Evolutionary conservation across 2,329 filamentous ascomycete species (phyloP).

Genomic region (Ustilaginoidea virens): DNA sequence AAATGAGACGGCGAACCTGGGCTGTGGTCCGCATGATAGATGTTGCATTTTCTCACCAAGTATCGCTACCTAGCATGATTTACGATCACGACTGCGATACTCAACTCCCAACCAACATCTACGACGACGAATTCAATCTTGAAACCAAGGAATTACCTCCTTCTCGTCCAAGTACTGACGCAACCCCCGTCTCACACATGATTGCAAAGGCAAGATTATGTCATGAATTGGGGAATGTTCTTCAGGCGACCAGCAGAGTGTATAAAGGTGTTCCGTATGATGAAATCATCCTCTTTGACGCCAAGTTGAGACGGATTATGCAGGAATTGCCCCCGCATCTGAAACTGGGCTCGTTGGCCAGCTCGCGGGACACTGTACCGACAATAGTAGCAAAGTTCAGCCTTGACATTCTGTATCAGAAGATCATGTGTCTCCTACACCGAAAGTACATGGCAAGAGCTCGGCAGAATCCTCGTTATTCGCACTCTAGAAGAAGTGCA

Average conservation of each 20-base stretch:
- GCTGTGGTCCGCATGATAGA: constrained; percentile 58
- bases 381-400: constrained; percentile 76
- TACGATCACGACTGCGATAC: constrained; percentile 62
- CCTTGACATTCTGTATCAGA: constrained; percentile 73
- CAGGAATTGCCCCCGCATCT: constrained; percentile 67
- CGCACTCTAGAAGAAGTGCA: constrained; percentile 68
- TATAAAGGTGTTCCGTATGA: constrained; percentile 44
- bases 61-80: constrained; percentile 53
- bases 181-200: constrained; percentile 66
- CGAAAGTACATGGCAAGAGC: constrained; percentile 72
- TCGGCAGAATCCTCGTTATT: constrained; percentile 63
- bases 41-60: constrained; percentile 62
- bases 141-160: constrained; percentile 52
- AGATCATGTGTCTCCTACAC: constrained; percentile 79
- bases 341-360: constrained; percentile 58
- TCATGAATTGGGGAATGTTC: constrained; percentile 53
- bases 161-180: constrained; percentile 50
- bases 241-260: constrained; percentile 46
- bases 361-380: constrained; percentile 65
- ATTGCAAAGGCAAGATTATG: constrained; percentile 57
- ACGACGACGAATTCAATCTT: constrained; percentile 65
- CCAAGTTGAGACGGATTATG: constrained; percentile 43
- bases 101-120: constrained; percentile 59
- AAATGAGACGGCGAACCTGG: constrained; percentile 58
- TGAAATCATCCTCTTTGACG: constrained; percentile 47